Evolutionary conservation across 441 rosid genomes (phyloP).

Genomic region (Gossypium davidsonii): DNA sequence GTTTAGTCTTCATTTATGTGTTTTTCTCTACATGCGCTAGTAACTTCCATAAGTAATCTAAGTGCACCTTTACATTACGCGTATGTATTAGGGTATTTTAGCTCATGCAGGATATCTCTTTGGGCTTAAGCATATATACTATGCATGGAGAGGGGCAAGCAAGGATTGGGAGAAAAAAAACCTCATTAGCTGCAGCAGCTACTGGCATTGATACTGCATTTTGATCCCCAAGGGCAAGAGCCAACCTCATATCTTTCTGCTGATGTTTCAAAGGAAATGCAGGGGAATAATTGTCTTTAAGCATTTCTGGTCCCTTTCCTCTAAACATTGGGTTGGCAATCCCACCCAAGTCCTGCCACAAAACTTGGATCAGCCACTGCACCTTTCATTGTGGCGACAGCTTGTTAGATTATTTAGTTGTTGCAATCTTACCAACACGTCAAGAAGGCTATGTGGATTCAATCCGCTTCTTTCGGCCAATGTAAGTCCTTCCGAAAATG

Average conservation of each 20-base stretch:
- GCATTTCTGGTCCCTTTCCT: constrained; percentile 81
- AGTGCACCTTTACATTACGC: not conserved
- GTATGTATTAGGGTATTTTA: not conserved
- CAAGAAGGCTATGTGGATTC: constrained; percentile 61
- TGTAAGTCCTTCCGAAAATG: constrained; percentile 85
- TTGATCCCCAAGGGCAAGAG: constrained; percentile 94
- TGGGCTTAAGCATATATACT: not conserved
- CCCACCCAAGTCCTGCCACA: constrained; percentile 66
- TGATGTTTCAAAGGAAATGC: constrained; percentile 93
- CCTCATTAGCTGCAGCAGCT: constrained; percentile 93
- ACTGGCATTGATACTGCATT: constrained; percentile 83
- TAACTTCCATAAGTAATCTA: too few relatives aligned
- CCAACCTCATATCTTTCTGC: constrained; percentile 92
- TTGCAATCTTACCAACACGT: constrained; percentile 55
- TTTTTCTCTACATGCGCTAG: not conserved
- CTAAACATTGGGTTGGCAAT: constrained; percentile 76
- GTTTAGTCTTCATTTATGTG: not conserved
- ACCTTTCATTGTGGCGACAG: not conserved
- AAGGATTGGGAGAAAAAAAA: constrained; percentile 19
- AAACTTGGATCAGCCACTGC: constrained; percentile 6
- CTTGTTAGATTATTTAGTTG: not conserved
- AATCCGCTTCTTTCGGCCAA: constrained; percentile 77
- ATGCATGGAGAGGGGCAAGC: not conserved
- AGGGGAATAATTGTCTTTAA: constrained; percentile 52
- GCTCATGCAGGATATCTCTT: not conserved